Base-by-base conservation (phyloP, 495 filamentous ascomycete genomes). In the Chaetomium cochliodes region DNA sequence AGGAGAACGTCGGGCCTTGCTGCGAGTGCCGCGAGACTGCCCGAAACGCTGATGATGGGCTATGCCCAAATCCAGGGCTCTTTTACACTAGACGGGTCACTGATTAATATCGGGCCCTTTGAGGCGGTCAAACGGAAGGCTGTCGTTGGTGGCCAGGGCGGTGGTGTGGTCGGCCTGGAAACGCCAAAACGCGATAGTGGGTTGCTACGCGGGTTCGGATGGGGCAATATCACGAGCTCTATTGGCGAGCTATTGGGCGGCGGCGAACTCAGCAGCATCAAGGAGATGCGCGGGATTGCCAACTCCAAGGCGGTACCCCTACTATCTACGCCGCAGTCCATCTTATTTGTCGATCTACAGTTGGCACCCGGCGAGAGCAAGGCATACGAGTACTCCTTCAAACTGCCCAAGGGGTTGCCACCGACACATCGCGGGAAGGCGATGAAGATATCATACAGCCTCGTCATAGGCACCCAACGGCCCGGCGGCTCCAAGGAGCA, bases 41-140 rank as follows among this genome's bases (percentile, higher is more conserved):
- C 79, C 15, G 92, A 98, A 77, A 85, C 89, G 18, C 76, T 98
- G 58, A 93, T 98, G 87, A 98, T 98, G 94, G 94, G 93, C 12
- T 98, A 96, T 78, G 96, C 89, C 6, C 93, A 98, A 73, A 85
- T 97, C n/a, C 88, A 89, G 70, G 94, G 96, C 20, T 90, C 90
- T 0, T 98, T 98, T 67, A 92, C 88, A 0, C 77, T 98, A 8
- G 94, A 98, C 73, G 92, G 92, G 0, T 96, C 96, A 7, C 79
- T 98, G 41, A 85, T 98, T 60, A 92, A 96, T 66, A 87, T 94
- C 44, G 88, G 86, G 2, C 91, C 87, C 4, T 98, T 98, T 68
- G 96, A 98, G 72, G 92, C 96, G 62, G 92, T 97, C 30, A 98
- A 98, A 73, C 81, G 93, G 49, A 97, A 96, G 74, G 96, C 91